Conservation (phyloP, 2,329 filamentous ascomycete species). For the Stenocarpella maydis region DNA sequence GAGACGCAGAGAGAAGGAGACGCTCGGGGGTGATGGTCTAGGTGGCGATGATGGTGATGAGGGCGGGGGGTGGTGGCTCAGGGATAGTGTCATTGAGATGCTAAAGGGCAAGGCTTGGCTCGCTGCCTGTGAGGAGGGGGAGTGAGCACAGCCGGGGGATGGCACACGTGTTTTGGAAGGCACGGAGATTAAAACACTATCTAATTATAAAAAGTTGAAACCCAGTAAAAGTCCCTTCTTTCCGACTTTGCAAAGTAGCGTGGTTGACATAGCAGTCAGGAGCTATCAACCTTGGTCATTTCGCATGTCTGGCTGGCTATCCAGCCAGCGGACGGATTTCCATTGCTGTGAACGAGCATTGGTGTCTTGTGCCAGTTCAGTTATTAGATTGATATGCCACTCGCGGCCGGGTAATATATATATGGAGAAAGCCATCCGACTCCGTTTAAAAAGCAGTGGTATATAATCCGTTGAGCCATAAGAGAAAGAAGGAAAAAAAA, state of each 20-base stretch:
- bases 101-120: constrained; percentile 65
- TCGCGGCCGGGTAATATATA: background rate
- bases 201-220: constrained; percentile 2
- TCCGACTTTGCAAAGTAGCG: no score
- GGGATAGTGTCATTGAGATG: constrained; percentile 62
- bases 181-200: background rate
- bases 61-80: constrained; percentile 60
- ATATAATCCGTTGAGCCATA: background rate
- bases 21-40: constrained; percentile 35
- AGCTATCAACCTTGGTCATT: no score
- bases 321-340: no score
- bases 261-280: no score
- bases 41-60: constrained; percentile 38
- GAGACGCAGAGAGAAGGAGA: constrained; percentile 36
- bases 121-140: constrained; percentile 48
- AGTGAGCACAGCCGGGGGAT: background rate
- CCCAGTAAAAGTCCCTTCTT: no score
- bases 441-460: constrained; percentile 24
- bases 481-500: background rate
- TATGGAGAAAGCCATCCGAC: background rate
- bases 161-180: no score
- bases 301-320: no score
- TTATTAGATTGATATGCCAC: background rate
- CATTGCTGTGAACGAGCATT: background rate
- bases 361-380: background rate